Evolutionary conservation across 78 protist genomes (phyloP), one percentile per base, ranked within the genome.

Genomic region (Dictyostelium intermedium): DNA sequence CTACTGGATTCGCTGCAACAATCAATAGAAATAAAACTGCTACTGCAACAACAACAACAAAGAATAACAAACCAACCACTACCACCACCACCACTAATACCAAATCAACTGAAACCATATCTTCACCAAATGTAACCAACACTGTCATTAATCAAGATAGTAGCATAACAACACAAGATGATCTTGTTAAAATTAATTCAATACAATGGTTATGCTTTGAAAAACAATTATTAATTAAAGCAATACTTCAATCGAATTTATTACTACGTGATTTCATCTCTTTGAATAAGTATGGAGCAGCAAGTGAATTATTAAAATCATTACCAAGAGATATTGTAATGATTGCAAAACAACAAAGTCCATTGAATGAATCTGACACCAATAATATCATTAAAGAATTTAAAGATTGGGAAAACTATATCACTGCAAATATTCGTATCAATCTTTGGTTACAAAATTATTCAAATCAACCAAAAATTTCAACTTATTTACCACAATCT

Each of bases 361-460:
- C 73, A 69, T 37, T 37, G 11, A 34, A 27, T 2, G 87, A 89
- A 69, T 27, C 60, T 1, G 85, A 78, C 23, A 80, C 85, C 23
- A 79, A 56, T 27, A 82, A 87, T 32, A 89, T 89, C 10, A 63
- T 89, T 27, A 89, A 80, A 39, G 94, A 89, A 35, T 89, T 80
- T 80, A 80, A 27, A 23, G 84, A 89, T 47, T 89, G 87, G 85
- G 39, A 72, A 30, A 72, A 80, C 5, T 89, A 80, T 50, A 14
- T 89, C 2, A 43, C 45, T 2, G 86, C 94, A 4, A 63, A 72
- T 27, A 80, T 30, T 13, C 47, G 82, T 41, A 80, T 89, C 4
- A 74, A 76, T 27, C 32, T 47, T n/a, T 89, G 87, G 87, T 56
- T 80, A 45, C 94, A 89, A 37, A 78, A 89, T 60, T 80, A 53